Evolutionary conservation across 75 land plant genomes (phyloP), one percentile per base, ranked within the genome.

Genomic region (Picea sitchensis): DNA sequence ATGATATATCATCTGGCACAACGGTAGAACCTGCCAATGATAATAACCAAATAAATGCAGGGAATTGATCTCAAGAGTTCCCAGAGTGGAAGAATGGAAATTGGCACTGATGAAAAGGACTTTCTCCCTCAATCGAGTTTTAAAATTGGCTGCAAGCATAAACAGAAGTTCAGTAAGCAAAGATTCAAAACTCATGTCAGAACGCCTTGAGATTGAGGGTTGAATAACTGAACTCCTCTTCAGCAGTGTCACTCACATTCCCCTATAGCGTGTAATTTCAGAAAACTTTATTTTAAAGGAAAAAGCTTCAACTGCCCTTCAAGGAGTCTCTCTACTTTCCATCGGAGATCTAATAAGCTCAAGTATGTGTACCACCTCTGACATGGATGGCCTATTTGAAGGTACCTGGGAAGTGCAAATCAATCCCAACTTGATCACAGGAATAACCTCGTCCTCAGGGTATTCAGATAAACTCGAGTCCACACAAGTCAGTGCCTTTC

Each of bases 371-470:
- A 97, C 92, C 14, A 97, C 99, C 78, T 97, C 99, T 58, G 78
- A 87, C 99, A 97, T 93, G 68, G 91, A 90, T 47, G 99, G 99
- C 79, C 99, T 79, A 38, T 90, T 97, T 13, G 99, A 97, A n/a
- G 99, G 99, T 77, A 97, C 92, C 79, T 94, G 99, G 7, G 98
- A 94, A 8, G 99, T 88, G 80, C 99, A 97, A 41, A 97, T 91
- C 56, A 97, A 69, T 3, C 98, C 99, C n/a, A 97, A 80, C 84
- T 97, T 97, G 75, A 97, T 87, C 41, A 97, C 89, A 17, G 98
- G 95, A 17, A 91, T 83, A 5, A 91, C 91, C 67, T 95, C 98
- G 18, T 97, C 99, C 4, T 84, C 91, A 0, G 91, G 92, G 47
- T 85, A 92, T 11, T 83, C 86, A 15, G 65, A 61, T 36, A 96